Conservation (phyloP, 371 early-diverging fungal species). For the Umbelopsis sp. region DNA sequence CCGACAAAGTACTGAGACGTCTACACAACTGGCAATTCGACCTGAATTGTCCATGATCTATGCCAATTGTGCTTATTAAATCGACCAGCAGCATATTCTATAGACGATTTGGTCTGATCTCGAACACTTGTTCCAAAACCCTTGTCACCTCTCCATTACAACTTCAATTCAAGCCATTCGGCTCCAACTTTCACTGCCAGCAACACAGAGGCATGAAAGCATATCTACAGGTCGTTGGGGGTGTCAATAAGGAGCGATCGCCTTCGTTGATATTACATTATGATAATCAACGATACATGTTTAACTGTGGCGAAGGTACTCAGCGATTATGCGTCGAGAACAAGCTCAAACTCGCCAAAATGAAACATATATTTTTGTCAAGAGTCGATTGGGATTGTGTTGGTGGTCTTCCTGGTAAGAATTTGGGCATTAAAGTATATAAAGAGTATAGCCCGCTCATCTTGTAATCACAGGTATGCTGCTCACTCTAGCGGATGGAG, state of each 20-base stretch:
- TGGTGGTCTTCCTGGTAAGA: constrained; percentile 88
- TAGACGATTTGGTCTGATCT: constrained; percentile 7
- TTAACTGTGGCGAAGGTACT: constrained; percentile 95
- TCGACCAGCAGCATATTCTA: background rate
- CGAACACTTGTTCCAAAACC: background rate
- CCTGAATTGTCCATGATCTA: constrained; percentile 10
- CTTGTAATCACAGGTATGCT: constrained; percentile 73
- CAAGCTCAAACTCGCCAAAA: constrained; percentile 65
- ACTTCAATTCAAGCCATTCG: background rate
- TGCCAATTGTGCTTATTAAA: constrained; percentile 6
- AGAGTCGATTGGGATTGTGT: constrained; percentile 78
- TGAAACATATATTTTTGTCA: constrained; percentile 80
- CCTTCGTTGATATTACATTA: constrained; percentile 82
- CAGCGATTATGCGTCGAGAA: constrained; percentile 88
- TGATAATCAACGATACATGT: constrained; percentile 83
- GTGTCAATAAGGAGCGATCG: constrained; percentile 68
- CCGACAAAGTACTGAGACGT: background rate
- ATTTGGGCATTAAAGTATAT: background rate
- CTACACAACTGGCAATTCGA: background rate
- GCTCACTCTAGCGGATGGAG: constrained; percentile 85
- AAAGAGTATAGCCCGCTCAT: background rate
- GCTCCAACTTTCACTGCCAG: constrained; percentile 3
- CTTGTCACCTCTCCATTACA: background rate
- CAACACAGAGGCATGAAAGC: constrained; percentile 71
- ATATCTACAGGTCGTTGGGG: constrained; percentile 75